Percentiles rank a stretch among this genome's conserved stretches.
Conservation (phyloP, 352 stramenopile species). For the Globisporangium parvum region DNA sequence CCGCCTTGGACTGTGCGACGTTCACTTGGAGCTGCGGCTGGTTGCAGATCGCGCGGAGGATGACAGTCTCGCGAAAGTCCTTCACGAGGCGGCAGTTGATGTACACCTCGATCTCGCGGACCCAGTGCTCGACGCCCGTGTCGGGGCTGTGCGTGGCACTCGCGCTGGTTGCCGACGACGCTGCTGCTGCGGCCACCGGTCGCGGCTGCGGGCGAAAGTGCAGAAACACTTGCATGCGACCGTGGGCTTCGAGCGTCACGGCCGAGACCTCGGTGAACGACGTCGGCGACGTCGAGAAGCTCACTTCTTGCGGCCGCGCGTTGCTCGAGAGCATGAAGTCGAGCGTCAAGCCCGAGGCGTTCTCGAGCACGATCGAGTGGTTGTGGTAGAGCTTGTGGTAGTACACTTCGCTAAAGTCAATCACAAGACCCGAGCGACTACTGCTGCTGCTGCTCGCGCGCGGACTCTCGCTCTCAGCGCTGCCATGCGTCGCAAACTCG, state of each 20-base stretch:
- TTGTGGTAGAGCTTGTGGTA: slow-evolving; percentile 89
- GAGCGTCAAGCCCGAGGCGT: slow-evolving; percentile 74
- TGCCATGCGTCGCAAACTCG: slow-evolving; percentile 21
- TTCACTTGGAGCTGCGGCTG: slow-evolving; percentile 71
- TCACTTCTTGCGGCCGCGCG: slow-evolving; percentile 68
- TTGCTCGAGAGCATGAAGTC: slow-evolving; percentile 87
- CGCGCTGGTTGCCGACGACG: no score
- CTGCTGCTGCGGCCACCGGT: background rate
- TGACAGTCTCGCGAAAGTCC: slow-evolving; percentile 82
- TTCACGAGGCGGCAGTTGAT: slow-evolving; percentile 85
- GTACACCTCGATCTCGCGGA: slow-evolving; percentile 84
- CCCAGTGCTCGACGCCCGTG: slow-evolving; percentile 41
- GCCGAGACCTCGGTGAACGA: slow-evolving; percentile 81
- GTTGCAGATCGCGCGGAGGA: slow-evolving; percentile 71
- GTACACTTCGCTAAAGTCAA: slow-evolving; percentile 85
- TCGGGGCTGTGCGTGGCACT: background rate
- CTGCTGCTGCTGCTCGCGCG: slow-evolving; percentile 3
- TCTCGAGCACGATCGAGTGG: slow-evolving; percentile 87
- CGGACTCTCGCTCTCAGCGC: slow-evolving; percentile 9
- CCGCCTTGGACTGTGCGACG: slow-evolving; percentile 40
- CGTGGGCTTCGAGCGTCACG: slow-evolving; percentile 61
- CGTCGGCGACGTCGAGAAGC: slow-evolving; percentile 77
- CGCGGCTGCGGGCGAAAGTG: slow-evolving; percentile 75
- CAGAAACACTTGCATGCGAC: slow-evolving; percentile 81
- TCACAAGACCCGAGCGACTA: slow-evolving; percentile 29